Conservation (phyloP, 495 filamentous ascomycete genomes). For the Schizothecium vesticola region DNA sequence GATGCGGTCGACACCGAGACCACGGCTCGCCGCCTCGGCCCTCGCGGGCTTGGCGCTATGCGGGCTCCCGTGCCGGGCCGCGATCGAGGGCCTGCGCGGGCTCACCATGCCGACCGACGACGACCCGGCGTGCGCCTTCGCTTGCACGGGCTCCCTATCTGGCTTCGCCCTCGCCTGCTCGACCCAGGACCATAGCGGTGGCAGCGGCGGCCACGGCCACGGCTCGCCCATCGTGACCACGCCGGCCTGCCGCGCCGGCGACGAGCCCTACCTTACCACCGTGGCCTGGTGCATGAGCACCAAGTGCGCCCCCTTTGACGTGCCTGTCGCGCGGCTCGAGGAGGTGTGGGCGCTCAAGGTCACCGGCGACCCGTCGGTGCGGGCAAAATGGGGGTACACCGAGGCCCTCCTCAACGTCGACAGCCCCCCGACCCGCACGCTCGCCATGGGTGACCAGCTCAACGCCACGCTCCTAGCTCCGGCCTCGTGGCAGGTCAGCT, state of each 20-base stretch:
- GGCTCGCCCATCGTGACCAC: neutral
- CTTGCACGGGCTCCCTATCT: neutral
- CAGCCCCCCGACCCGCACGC: neutral
- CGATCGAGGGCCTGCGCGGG: neutral
- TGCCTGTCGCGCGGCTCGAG: neutral
- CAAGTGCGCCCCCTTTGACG: neutral
- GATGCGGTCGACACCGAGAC: conserved; percentile 2
- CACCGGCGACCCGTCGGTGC: neutral
- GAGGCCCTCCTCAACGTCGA: neutral
- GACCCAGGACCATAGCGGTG: neutral
- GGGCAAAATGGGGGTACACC: neutral
- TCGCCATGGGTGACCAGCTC: neutral
- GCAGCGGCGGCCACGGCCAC: conserved; percentile 1
- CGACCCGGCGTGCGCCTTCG: neutral
- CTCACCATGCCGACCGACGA: conserved; percentile 2
- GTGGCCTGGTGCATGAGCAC: conserved; percentile 5
- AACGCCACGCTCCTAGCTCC: neutral
- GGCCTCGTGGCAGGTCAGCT: neutral
- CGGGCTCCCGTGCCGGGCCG: neutral
- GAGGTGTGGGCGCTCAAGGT: neutral
- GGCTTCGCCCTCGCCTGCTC: neutral
- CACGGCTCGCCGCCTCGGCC: neutral
- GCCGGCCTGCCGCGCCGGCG: neutral
- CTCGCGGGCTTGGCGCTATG: neutral
- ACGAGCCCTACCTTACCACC: neutral